Conservation (phyloP, 345 rosid genomes). For the Nasturtium officinale region DNA sequence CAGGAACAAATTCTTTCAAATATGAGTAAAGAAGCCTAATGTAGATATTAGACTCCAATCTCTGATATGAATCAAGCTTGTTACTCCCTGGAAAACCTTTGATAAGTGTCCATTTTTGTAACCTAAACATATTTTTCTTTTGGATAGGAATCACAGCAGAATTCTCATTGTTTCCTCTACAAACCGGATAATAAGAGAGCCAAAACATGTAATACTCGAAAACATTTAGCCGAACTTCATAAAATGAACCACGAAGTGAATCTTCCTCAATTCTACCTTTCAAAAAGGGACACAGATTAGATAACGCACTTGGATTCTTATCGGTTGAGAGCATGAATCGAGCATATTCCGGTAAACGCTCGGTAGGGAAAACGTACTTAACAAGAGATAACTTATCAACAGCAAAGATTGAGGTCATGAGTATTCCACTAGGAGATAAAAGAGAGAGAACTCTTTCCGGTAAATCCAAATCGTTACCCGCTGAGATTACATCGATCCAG, state of each 20-base stretch:
- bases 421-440: slow-evolving; percentile 60
- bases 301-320: slow-evolving; percentile 51
- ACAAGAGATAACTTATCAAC: slow-evolving; percentile 76
- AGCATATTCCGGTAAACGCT: slow-evolving; percentile 80
- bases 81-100: slow-evolving; percentile 55
- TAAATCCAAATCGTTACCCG: slow-evolving; percentile 49
- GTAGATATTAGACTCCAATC: slow-evolving; percentile 65
- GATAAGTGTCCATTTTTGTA: slow-evolving; percentile 74
- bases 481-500: slow-evolving; percentile 66
- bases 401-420: slow-evolving; percentile 64
- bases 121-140: slow-evolving; percentile 52
- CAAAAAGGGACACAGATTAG: slow-evolving; percentile 62
- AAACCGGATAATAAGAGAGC: slow-evolving; percentile 88
- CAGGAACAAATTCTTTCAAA: slow-evolving; percentile 79
- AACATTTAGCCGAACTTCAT: slow-evolving; percentile 69
- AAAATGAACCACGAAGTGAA: slow-evolving; percentile 51
- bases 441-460: slow-evolving; percentile 59
- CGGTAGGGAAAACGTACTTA: slow-evolving; percentile 76
- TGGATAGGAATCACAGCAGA: slow-evolving; percentile 42
- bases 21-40: slow-evolving; percentile 67
- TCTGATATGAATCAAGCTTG: slow-evolving; percentile 60
- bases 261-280: slow-evolving; percentile 67
- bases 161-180: slow-evolving; percentile 65
- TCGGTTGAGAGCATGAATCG: slow-evolving; percentile 58
- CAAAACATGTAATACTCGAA: slow-evolving; percentile 90